Conservation (phyloP, 495 filamentous ascomycete species). For the Platismatia glauca region DNA sequence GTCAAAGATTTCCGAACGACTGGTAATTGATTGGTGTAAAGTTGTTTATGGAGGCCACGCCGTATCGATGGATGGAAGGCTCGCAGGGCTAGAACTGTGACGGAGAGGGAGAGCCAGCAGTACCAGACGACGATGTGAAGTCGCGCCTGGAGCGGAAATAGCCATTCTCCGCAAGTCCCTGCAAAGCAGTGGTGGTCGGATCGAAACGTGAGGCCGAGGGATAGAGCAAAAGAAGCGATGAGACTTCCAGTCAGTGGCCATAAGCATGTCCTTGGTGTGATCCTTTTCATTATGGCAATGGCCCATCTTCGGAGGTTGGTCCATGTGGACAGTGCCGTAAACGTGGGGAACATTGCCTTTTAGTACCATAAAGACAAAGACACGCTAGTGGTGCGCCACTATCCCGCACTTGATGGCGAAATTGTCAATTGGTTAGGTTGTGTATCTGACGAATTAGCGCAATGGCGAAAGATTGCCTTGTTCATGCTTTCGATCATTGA, state of each 20-base stretch:
- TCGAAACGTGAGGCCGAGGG: slow-evolving; percentile 29
- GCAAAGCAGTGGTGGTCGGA: slow-evolving; percentile 31
- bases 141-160: slow-evolving; percentile 30
- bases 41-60: slow-evolving; percentile 17
- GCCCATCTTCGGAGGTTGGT: background rate
- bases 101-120: slow-evolving; percentile 26
- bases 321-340: background rate
- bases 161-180: slow-evolving; percentile 29
- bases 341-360: background rate
- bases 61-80: slow-evolving; percentile 28
- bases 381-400: background rate
- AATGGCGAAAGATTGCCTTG: background rate
- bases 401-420: background rate
- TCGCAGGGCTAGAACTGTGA: slow-evolving; percentile 26
- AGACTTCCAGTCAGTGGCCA: slow-evolving; percentile 28
- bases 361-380: background rate
- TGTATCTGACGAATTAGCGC: background rate
- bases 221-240: slow-evolving; percentile 27
- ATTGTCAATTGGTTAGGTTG: background rate
- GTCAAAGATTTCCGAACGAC: slow-evolving; percentile 25
- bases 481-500: background rate
- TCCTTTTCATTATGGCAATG: slow-evolving; percentile 8
- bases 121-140: slow-evolving; percentile 32
- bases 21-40: slow-evolving; percentile 23
- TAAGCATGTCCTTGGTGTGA: slow-evolving; percentile 31